These are phyloP conservation scores for Talaromyces thailandensis DNA, from an alignment of 495 filamentous ascomycete genomes.

Conservation along the genomic window DNA sequence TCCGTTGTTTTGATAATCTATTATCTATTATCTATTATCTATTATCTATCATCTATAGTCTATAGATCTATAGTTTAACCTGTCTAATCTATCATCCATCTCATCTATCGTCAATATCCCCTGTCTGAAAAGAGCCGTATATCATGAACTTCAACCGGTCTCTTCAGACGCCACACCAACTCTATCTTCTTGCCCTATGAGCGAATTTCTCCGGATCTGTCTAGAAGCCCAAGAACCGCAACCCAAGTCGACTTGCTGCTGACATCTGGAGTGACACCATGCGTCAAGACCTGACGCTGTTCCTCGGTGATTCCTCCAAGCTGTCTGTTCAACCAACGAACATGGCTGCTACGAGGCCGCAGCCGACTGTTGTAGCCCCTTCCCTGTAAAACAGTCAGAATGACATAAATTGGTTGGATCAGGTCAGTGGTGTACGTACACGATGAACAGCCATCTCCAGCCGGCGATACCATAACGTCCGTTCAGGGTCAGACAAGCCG, in stretches of 20 bases:
- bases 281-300: no score
- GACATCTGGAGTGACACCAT: no score
- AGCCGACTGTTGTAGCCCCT: not conserved
- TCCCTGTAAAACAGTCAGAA: not conserved
- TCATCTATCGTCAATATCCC: not conserved
- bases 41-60: not conserved
- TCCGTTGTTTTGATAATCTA: not conserved
- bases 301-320: no score
- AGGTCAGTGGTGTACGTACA: conserved; percentile 2
- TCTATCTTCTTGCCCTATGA: not conserved
- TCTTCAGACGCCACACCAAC: not conserved
- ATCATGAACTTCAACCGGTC: not conserved
- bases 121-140: not conserved
- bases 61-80: not conserved
- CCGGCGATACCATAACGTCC: conserved; percentile 42
- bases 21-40: no score
- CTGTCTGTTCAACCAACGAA: not conserved
- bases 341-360: not conserved
- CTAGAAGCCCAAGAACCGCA: not conserved
- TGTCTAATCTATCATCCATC: not conserved
- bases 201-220: not conserved
- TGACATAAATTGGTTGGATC: no score
- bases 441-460: conserved; percentile 62
- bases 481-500: conserved; percentile 45
- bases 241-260: not conserved